Conservation (phyloP, 495 filamentous ascomycete genomes). For the Cenococcum geophilum region DNA sequence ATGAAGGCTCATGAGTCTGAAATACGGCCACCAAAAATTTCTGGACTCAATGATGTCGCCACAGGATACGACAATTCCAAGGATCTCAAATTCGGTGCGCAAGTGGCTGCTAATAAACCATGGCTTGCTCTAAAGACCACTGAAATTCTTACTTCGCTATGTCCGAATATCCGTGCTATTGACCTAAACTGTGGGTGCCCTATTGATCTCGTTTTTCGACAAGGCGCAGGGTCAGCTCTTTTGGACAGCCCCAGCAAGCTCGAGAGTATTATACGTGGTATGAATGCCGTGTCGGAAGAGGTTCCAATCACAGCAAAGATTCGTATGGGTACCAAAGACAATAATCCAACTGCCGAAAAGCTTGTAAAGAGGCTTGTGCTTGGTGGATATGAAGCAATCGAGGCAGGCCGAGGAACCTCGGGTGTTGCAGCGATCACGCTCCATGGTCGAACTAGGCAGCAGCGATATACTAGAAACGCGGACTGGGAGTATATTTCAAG, state of each 20-base stretch:
- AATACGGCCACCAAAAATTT: conserved; percentile 56
- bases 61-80: conserved; percentile 71
- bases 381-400: conserved; percentile 61
- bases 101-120: conserved; percentile 84
- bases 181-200: conserved; percentile 97
- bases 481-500: conserved; percentile 94
- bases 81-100: conserved; percentile 82
- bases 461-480: conserved; percentile 81
- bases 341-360: conserved; percentile 70
- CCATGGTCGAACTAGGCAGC: conserved; percentile 87
- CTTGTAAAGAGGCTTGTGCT: conserved; percentile 76
- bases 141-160: conserved; percentile 66
- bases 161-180: conserved; percentile 77
- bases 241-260: conserved; percentile 76
- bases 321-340: conserved; percentile 80
- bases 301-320: conserved; percentile 92
- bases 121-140: conserved; percentile 82
- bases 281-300: conserved; percentile 84
- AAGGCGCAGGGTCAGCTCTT: conserved; percentile 89
- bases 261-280: conserved; percentile 86
- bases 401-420: conserved; percentile 55
- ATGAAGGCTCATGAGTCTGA: conserved; percentile 85
- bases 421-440: conserved; percentile 90
- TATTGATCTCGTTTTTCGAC: conserved; percentile 82
- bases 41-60: conserved; percentile 47